phyloP scores from a whole-genome alignment of 2,329 filamentous ascomycete genomes.

The Sarocladium strictum region DNA sequence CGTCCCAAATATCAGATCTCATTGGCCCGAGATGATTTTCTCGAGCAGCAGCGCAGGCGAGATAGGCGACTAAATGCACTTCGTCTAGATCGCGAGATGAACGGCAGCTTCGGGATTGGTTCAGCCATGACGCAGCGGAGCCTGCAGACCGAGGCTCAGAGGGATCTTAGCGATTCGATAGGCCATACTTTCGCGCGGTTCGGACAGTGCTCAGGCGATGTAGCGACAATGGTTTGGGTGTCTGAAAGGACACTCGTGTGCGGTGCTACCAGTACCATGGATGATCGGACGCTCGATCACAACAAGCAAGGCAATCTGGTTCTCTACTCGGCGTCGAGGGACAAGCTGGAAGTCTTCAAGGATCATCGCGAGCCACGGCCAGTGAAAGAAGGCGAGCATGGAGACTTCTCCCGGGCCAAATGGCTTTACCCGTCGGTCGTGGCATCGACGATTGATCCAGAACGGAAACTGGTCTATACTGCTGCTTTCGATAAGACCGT shows the following conservation, averaged over 20 bases:
- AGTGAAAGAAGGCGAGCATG: slow-evolving; percentile 43
- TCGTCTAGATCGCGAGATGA: slow-evolving; percentile 2
- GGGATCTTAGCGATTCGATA: not conserved
- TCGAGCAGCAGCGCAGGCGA: slow-evolving; percentile 3
- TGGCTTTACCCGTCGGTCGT: slow-evolving; percentile 62
- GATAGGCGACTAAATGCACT: not conserved
- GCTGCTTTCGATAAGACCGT: slow-evolving; percentile 58
- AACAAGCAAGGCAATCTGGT: slow-evolving; percentile 59
- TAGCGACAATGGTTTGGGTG: slow-evolving; percentile 52
- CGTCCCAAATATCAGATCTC: not conserved
- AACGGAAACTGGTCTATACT: slow-evolving; percentile 44
- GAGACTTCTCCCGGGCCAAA: not conserved
- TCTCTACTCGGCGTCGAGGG: slow-evolving; percentile 41
- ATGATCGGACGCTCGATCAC: slow-evolving; percentile 58
- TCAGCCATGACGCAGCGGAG: not conserved
- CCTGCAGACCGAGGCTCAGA: not conserved
- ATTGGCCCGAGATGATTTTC: not conserved
- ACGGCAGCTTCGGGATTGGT: not conserved
- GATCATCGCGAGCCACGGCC: slow-evolving; percentile 55
- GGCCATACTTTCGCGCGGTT: slow-evolving; percentile 41
- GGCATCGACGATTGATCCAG: slow-evolving; percentile 49
- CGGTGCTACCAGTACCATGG: slow-evolving; percentile 57
- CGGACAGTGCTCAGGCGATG: slow-evolving; percentile 56
- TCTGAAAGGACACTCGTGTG: slow-evolving; percentile 50
- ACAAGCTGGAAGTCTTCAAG: slow-evolving; percentile 43